A percentile compares a stretch with the other conserved stretches of the same genome.
These are phyloP conservation scores for Podospora fimiseda DNA, from an alignment of 495 filamentous ascomycete genomes.

Conservation along the genomic window DNA sequence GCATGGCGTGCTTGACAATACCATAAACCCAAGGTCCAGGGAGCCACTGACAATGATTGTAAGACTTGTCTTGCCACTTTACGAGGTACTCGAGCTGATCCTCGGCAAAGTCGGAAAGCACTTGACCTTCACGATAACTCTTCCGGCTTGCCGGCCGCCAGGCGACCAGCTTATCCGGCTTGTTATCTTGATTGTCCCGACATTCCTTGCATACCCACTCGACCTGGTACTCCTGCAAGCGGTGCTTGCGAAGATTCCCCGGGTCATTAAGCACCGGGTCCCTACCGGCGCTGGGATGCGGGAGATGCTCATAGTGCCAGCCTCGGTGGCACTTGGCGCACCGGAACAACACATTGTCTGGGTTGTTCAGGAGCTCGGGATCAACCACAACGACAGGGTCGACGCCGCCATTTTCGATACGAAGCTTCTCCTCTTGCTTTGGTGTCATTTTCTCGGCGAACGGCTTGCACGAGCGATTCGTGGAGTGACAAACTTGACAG, in stretches of 20 bases:
- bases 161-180: constrained; percentile 68
- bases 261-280: constrained; percentile 36
- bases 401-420: constrained; percentile 66
- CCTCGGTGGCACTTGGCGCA: constrained; percentile 70
- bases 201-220: constrained; percentile 78
- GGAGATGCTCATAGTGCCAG: constrained; percentile 78
- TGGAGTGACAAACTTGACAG: constrained; percentile 61
- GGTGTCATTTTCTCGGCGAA: constrained; percentile 64
- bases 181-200: constrained; percentile 41
- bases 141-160: constrained; percentile 67
- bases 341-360: constrained; percentile 71
- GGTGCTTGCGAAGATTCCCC: constrained; percentile 30
- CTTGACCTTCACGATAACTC: constrained; percentile 40
- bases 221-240: constrained; percentile 51
- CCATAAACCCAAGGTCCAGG: constrained; percentile 86
- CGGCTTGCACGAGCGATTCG: constrained; percentile 57
- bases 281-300: constrained; percentile 32
- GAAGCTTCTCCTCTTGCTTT: constrained; percentile 73
- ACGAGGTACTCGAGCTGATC: constrained; percentile 82
- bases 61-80: constrained; percentile 76
- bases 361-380: constrained; percentile 61
- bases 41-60: constrained; percentile 76
- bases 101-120: constrained; percentile 47
- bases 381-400: constrained; percentile 67
- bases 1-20: constrained; percentile 54